Percentiles rank a stretch among this genome's conserved stretches.
Conservation (phyloP, 495 filamentous ascomycete species). For the Aspergillus carlsbadensis region DNA sequence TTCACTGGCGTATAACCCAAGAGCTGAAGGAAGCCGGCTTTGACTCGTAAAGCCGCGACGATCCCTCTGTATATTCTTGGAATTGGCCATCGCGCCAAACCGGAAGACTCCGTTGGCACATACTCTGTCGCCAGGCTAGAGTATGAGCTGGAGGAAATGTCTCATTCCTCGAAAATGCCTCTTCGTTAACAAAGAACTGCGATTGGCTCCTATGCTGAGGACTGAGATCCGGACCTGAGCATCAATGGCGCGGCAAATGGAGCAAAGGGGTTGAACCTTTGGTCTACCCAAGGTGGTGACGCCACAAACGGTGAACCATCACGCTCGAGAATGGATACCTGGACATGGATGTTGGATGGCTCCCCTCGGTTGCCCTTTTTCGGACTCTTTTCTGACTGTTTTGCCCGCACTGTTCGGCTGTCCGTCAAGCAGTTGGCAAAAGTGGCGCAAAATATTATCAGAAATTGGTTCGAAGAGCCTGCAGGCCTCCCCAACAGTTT, state of each 20-base stretch:
- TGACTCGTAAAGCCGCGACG: background rate
- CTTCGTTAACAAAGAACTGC: background rate
- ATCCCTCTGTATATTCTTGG: background rate
- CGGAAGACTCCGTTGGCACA: background rate
- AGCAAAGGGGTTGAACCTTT: constrained; percentile 3
- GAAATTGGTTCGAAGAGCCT: background rate
- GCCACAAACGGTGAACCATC: constrained; percentile 17
- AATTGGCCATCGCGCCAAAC: background rate
- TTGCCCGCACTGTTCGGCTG: background rate
- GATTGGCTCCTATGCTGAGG: background rate
- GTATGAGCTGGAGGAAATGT: background rate
- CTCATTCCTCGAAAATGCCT: background rate
- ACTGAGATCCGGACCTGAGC: background rate
- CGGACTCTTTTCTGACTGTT: background rate
- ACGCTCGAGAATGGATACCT: constrained; percentile 7
- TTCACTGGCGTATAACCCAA: background rate
- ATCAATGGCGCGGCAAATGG: background rate
- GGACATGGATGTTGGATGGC: background rate
- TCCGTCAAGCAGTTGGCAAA: background rate
- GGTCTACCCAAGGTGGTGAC: constrained; percentile 7
- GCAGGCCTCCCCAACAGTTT: background rate
- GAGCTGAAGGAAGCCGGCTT: background rate
- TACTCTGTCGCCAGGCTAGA: background rate
- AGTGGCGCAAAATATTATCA: background rate
- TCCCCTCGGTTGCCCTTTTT: background rate